phyloP scores from a whole-genome alignment of 768 basidiomycete species.

The Leccinum disarticulatum region DNA sequence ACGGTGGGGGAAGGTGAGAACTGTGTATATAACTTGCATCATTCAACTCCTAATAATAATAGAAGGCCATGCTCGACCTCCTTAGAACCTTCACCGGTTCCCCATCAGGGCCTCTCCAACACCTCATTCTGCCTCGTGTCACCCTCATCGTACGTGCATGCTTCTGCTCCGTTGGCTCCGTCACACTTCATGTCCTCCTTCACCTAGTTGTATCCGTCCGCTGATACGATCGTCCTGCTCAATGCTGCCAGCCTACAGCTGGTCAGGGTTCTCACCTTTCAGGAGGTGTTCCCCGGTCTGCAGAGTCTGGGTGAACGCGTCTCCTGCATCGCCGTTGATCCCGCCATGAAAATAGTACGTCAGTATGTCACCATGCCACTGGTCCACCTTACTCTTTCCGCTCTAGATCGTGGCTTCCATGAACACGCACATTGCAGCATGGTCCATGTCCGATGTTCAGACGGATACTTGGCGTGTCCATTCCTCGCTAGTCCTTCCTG shows the following conservation, averaged over 20 bases:
- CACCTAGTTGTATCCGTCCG: conserved; percentile 67
- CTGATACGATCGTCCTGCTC: conserved; percentile 67
- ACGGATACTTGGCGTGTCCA: conserved; percentile 75
- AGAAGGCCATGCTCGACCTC: conserved; percentile 45
- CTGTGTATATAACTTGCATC: background rate
- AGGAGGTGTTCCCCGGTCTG: conserved; percentile 75
- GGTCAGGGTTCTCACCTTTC: conserved; percentile 71
- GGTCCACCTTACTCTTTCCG: conserved; percentile 6
- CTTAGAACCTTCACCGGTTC: conserved; percentile 46
- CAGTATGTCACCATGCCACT: background rate
- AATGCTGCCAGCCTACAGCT: conserved; percentile 67
- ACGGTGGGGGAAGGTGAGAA: background rate
- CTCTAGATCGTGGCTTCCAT: conserved; percentile 72
- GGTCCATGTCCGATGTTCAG: conserved; percentile 70
- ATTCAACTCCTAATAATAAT: background rate
- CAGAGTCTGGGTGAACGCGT: conserved; percentile 45
- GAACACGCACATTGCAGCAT: conserved; percentile 67
- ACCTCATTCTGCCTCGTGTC: conserved; percentile 54
- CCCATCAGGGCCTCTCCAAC: conserved; percentile 54
- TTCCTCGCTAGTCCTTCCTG: conserved; percentile 70
- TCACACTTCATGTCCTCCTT: background rate
- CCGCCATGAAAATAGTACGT: conserved; percentile 79
- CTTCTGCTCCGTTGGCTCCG: background rate
- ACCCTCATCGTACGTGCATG: conserved; percentile 56
- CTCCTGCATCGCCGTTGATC: conserved; percentile 67